Percentiles rank a stretch among this genome's conserved stretches.
phyloP scores from a whole-genome alignment of 371 early-diverging fungal genomes.

The Gilbertella persicaria region DNA sequence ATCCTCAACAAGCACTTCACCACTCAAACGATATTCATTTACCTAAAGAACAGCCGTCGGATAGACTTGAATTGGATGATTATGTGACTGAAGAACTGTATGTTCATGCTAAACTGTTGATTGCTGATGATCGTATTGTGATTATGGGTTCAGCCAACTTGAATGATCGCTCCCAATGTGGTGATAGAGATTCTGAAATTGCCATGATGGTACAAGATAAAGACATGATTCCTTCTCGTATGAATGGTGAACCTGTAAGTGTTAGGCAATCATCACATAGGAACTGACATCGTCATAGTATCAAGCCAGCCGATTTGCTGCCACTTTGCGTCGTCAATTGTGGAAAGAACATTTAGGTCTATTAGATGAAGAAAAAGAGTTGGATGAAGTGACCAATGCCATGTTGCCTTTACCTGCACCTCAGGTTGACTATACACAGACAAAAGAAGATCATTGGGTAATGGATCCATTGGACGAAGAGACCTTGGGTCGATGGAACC shows the following conservation, averaged over 20 bases:
- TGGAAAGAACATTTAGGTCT: constrained; percentile 89
- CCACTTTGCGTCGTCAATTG: constrained; percentile 71
- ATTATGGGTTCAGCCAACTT: constrained; percentile 92
- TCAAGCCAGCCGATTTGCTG: constrained; percentile 68
- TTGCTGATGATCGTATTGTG: constrained; percentile 83
- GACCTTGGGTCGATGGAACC: constrained; percentile 55
- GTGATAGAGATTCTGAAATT: constrained; percentile 91
- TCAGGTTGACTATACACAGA: constrained; percentile 35
- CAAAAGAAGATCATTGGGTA: constrained; percentile 39
- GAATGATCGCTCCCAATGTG: constrained; percentile 89
- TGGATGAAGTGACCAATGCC: constrained; percentile 46
- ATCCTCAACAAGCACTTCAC: constrained; percentile 25
- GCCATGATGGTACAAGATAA: constrained; percentile 81
- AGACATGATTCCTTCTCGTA: constrained; percentile 63
- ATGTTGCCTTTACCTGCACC: constrained; percentile 55
- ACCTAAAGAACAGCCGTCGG: constrained; percentile 20
- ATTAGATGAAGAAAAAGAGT: constrained; percentile 42
- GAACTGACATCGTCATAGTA: constrained; percentile 28
- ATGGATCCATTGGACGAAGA: constrained; percentile 66
- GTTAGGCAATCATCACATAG: background rate
- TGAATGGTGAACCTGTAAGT: constrained; percentile 73
- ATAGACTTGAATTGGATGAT: constrained; percentile 36
- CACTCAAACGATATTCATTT: constrained; percentile 15
- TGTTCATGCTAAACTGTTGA: constrained; percentile 91
- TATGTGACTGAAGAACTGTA: constrained; percentile 87